Conservation (phyloP, 2,329 filamentous ascomycete genomes). For the Trematosphaeria pertusa region DNA sequence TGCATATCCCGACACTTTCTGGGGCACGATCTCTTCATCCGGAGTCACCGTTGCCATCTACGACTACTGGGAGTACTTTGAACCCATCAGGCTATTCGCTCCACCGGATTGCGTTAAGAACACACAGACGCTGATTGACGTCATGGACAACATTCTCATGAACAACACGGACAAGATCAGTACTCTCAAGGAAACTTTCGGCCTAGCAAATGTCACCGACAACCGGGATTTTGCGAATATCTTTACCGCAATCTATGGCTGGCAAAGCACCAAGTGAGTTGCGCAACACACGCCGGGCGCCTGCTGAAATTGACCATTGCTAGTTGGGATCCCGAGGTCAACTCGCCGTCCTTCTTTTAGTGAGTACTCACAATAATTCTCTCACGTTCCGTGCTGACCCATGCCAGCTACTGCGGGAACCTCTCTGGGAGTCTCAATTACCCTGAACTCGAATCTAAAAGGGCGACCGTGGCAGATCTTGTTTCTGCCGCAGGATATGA, state of each 20-base stretch:
- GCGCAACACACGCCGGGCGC: too few species aligned
- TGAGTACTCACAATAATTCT: constrained; percentile 30
- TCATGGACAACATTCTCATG: constrained; percentile 66
- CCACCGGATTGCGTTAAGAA: constrained; percentile 69
- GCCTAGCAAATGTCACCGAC: constrained; percentile 57
- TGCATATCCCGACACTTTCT: constrained; percentile 79
- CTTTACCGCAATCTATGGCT: constrained; percentile 56
- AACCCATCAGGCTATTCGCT: constrained; percentile 63
- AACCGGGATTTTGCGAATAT: constrained; percentile 62
- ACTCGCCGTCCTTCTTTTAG: constrained; percentile 56
- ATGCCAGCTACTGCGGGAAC: constrained; percentile 58
- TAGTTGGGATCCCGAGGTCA: constrained; percentile 66
- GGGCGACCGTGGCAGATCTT: constrained; percentile 52
- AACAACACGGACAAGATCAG: constrained; percentile 51
- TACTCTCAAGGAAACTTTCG: constrained; percentile 62
- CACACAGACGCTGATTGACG: constrained; percentile 66
- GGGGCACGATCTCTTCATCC: constrained; percentile 79
- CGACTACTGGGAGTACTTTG: constrained; percentile 75
- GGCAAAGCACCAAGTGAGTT: constrained; percentile 55
- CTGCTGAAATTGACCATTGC: too few species aligned
- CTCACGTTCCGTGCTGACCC: constrained; percentile 1
- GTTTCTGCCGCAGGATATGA: constrained; percentile 59
- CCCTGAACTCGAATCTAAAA: constrained; percentile 43
- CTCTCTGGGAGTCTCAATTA: constrained; percentile 59
- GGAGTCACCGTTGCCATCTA: constrained; percentile 79